Evolutionary conservation across 1,284 basidiomycete species (phyloP).

Genomic region (Waitea zeae): DNA sequence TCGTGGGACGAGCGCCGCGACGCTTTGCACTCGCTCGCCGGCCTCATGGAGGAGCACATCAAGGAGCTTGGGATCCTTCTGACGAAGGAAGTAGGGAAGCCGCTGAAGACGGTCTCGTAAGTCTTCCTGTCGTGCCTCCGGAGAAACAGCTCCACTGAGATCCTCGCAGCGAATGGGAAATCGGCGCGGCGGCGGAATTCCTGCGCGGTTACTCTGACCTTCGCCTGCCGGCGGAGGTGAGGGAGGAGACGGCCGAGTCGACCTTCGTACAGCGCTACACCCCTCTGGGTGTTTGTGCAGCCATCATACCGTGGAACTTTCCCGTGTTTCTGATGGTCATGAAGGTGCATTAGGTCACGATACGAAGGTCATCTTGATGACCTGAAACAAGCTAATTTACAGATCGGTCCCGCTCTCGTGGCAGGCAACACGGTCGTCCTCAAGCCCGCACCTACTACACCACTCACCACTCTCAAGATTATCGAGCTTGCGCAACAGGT

Average conservation of each 20-base stretch:
- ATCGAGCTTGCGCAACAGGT: constrained; percentile 8
- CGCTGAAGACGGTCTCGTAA: constrained; percentile 6
- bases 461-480: constrained; percentile 6
- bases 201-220: no score
- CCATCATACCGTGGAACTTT: no score
- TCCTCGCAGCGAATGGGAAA: constrained; percentile 1
- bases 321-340: constrained; percentile 4
- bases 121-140: neutral
- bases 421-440: constrained; percentile 35
- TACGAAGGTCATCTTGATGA: no score
- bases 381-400: constrained; percentile 11
- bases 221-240: no score
- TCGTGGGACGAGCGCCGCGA: constrained; percentile 6
- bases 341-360: constrained; percentile 2
- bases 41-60: constrained; percentile 3
- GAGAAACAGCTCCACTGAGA: neutral
- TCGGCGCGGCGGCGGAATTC: no score
- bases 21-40: constrained; percentile 4
- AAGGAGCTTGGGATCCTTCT: constrained; percentile 4
- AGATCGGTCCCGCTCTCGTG: constrained; percentile 36
- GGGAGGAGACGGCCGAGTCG: no score
- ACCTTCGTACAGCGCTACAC: no score
- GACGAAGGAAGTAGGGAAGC: constrained; percentile 7
- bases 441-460: constrained; percentile 18
- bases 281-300: no score